Conservation (phyloP, 2,329 filamentous ascomycete species). For the Ophiocordyceps unilateralis region DNA sequence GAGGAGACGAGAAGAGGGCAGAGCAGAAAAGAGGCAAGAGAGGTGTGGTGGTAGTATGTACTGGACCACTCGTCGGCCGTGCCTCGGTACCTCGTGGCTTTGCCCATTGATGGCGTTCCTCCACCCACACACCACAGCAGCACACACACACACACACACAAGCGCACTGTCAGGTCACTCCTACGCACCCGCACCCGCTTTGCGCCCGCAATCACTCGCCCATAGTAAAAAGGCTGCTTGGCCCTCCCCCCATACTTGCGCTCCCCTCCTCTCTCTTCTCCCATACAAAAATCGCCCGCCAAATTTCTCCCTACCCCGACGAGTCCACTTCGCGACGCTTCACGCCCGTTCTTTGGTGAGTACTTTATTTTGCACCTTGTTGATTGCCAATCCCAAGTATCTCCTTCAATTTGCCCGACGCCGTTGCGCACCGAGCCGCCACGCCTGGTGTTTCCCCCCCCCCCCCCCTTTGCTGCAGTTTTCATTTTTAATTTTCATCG, state of each 20-base stretch:
- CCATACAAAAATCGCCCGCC: slow-evolving; percentile 41
- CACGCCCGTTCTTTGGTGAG: slow-evolving; percentile 29
- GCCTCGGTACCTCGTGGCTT: slow-evolving; percentile 1
- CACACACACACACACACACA: slow-evolving; percentile 14
- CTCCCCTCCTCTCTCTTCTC: slow-evolving; percentile 30
- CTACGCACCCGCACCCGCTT: slow-evolving; percentile 21
- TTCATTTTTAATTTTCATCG: too few species aligned
- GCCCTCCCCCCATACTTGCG: slow-evolving; percentile 33
- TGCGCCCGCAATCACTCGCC: slow-evolving; percentile 43
- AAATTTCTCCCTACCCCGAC: slow-evolving; percentile 30
- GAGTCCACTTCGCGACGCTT: slow-evolving; percentile 24
- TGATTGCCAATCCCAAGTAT: slow-evolving; percentile 16
- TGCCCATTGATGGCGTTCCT: slow-evolving; percentile 7
- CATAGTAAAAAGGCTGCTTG: slow-evolving; percentile 48
- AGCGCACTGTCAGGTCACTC: slow-evolving; percentile 5
- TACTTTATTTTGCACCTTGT: slow-evolving; percentile 23
- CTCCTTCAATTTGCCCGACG: too few species aligned
- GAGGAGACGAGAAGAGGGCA: background rate
- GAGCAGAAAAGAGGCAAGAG: background rate
- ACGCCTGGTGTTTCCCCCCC: background rate
- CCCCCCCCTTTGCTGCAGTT: background rate
- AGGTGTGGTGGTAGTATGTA: background rate
- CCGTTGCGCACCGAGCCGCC: slow-evolving; percentile 1
- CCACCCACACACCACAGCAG: slow-evolving; percentile 6
- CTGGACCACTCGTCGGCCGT: background rate